phyloP scores from a whole-genome alignment of 768 basidiomycete species.

The Cystoderma amianthinum region DNA sequence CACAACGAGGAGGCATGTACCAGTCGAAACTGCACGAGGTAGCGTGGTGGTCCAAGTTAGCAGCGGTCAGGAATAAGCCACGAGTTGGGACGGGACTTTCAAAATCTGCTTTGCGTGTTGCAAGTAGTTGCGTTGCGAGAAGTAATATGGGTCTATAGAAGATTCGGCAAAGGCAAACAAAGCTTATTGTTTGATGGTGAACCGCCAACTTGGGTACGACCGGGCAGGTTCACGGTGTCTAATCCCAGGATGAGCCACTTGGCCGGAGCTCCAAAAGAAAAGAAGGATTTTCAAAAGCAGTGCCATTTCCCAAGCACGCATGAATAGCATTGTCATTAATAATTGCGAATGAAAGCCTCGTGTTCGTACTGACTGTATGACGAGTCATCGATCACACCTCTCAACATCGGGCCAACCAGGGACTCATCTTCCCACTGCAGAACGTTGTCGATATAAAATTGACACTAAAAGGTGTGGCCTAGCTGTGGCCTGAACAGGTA shows the following conservation, averaged over 20 bases:
- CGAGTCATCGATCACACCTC: slow-evolving; percentile 13
- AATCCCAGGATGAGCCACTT: slow-evolving; percentile 2
- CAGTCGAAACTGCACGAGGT: slow-evolving; percentile 26
- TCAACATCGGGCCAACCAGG: slow-evolving; percentile 3
- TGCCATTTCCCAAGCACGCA: slow-evolving; percentile 28
- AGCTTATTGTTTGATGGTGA: slow-evolving; percentile 13
- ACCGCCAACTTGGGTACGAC: slow-evolving; percentile 31
- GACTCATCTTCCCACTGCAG: slow-evolving; percentile 5
- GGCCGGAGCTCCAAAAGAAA: slow-evolving; percentile 10
- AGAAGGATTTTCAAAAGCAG: slow-evolving; percentile 10
- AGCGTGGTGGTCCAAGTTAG: slow-evolving; percentile 22
- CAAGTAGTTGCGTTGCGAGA: slow-evolving; percentile 13
- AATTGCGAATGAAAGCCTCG: slow-evolving; percentile 29
- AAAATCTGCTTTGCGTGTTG: slow-evolving; percentile 7
- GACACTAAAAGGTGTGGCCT: background rate
- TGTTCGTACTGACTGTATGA: slow-evolving; percentile 19
- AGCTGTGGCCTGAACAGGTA: background rate
- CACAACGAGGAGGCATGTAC: slow-evolving; percentile 29
- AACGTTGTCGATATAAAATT: background rate
- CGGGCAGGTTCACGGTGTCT: slow-evolving; percentile 20
- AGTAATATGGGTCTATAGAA: slow-evolving; percentile 12
- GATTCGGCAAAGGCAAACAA: slow-evolving; percentile 22
- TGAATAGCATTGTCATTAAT: slow-evolving; percentile 25
- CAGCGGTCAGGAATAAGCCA: slow-evolving; percentile 20
- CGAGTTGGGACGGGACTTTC: slow-evolving; percentile 17